Percentiles rank a stretch among this genome's conserved stretches.
Evolutionary conservation across 2,329 filamentous ascomycete genomes (phyloP).

Genomic region (Tolypocladium endophyticum): DNA sequence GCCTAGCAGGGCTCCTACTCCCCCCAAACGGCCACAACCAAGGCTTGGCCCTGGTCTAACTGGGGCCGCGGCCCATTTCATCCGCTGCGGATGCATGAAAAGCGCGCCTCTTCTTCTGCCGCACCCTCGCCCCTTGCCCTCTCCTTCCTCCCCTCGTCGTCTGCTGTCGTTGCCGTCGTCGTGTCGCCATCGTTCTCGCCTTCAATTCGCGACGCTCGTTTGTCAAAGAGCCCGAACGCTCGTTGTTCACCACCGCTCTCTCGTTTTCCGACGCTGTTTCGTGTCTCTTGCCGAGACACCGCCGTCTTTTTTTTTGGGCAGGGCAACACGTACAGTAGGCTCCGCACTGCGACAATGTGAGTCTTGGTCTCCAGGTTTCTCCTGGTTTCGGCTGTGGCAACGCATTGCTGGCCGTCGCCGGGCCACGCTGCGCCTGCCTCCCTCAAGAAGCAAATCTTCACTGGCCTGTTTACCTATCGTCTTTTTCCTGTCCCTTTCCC

Average conservation of each 20-base stretch:
- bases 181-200: constrained; percentile 13
- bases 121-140: constrained; percentile 11
- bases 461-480: not conserved
- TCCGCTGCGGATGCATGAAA: constrained; percentile 2
- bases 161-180: constrained; percentile 15
- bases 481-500: not conserved
- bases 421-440: not conserved
- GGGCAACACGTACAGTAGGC: not conserved
- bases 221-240: constrained; percentile 19
- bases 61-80: not conserved
- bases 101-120: not conserved
- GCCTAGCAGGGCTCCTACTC: not conserved
- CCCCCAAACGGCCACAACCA: not conserved
- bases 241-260: constrained; percentile 3
- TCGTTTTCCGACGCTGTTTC: constrained; percentile 3
- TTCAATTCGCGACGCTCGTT: constrained; percentile 29
- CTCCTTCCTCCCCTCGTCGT: constrained; percentile 13
- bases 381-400: not conserved
- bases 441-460: not conserved
- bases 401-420: not conserved
- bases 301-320: not conserved
- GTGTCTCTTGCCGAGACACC: not conserved
- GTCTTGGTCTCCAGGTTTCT: constrained; percentile 11
- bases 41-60: not conserved
- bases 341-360: constrained; percentile 2